Evolutionary conservation across 257 asterid genomes (phyloP).

Genomic region (Jacaranda mimosifolia): DNA sequence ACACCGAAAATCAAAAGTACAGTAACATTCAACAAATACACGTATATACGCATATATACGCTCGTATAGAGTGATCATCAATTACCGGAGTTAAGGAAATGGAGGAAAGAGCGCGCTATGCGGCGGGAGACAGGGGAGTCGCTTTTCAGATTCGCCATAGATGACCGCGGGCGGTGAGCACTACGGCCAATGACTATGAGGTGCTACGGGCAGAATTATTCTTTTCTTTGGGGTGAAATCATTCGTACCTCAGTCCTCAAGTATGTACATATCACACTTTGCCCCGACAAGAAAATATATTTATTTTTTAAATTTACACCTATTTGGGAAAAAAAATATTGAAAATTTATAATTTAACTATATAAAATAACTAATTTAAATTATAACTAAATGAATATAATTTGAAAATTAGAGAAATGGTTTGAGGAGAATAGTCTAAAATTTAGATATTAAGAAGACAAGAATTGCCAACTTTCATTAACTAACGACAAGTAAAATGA

Average conservation of each 20-base stretch:
- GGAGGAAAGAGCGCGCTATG: conserved; percentile 73
- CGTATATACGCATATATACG: neutral
- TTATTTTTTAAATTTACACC: too few species aligned
- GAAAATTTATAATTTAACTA: too few species aligned
- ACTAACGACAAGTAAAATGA: too few species aligned
- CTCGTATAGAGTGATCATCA: conserved; percentile 9
- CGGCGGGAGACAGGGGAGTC: conserved; percentile 85
- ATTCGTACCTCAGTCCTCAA: neutral
- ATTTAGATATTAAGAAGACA: too few species aligned
- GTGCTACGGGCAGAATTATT: neutral
- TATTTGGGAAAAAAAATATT: too few species aligned
- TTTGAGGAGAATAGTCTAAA: too few species aligned
- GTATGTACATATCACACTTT: neutral
- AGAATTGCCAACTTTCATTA: too few species aligned
- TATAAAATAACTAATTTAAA: too few species aligned
- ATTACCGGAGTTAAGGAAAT: conserved; percentile 73
- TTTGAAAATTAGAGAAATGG: too few species aligned
- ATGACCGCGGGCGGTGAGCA: conserved; percentile 24
- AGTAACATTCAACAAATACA: conserved; percentile 19
- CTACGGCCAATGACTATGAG: conserved; percentile 22
- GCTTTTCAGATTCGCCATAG: conserved; percentile 68
- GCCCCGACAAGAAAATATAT: too few species aligned
- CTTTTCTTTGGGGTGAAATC: neutral
- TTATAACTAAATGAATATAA: too few species aligned
- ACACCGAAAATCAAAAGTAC: neutral